These are phyloP conservation scores for Flaveria brownii DNA, from an alignment of 129 eudicot species.

Conservation along the genomic window DNA sequence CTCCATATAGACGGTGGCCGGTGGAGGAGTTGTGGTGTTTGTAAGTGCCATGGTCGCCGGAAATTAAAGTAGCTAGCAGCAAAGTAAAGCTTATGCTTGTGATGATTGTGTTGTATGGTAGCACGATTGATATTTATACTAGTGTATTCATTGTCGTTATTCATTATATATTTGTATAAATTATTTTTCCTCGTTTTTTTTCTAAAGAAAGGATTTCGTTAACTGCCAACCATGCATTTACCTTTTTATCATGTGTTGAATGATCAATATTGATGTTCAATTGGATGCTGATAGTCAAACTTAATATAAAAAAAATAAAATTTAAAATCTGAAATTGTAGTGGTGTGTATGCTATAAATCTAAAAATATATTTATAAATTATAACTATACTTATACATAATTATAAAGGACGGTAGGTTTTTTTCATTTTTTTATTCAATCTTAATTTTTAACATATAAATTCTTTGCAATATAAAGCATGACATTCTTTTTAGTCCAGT, in stretches of 20 bases:
- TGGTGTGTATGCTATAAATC: neutral
- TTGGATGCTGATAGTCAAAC: neutral
- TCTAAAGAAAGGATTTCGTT: neutral
- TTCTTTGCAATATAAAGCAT: too few species aligned
- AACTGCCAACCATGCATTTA: constrained; percentile 12
- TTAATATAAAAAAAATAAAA: neutral
- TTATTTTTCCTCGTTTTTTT: neutral
- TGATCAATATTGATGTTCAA: neutral
- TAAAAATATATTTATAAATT: too few species aligned
- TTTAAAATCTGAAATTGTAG: neutral
- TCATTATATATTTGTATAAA: neutral
- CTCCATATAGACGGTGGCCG: constrained; percentile 8
- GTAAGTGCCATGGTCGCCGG: constrained; percentile 25
- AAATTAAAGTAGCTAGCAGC: neutral
- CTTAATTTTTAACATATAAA: too few species aligned
- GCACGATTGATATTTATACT: constrained; percentile 5
- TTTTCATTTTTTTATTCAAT: too few species aligned
- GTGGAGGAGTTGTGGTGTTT: constrained; percentile 24
- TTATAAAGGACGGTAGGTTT: too few species aligned
- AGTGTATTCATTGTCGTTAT: neutral
- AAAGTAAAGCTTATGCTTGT: constrained; percentile 18
- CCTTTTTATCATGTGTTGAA: constrained; percentile 5
- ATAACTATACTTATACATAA: too few species aligned
- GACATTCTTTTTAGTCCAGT: too few species aligned
- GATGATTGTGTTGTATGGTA: constrained; percentile 8